Evolutionary conservation across 2,329 filamentous ascomycete species (phyloP), one percentile per base, ranked within the genome.

Genomic region (Apiospora hydei): DNA sequence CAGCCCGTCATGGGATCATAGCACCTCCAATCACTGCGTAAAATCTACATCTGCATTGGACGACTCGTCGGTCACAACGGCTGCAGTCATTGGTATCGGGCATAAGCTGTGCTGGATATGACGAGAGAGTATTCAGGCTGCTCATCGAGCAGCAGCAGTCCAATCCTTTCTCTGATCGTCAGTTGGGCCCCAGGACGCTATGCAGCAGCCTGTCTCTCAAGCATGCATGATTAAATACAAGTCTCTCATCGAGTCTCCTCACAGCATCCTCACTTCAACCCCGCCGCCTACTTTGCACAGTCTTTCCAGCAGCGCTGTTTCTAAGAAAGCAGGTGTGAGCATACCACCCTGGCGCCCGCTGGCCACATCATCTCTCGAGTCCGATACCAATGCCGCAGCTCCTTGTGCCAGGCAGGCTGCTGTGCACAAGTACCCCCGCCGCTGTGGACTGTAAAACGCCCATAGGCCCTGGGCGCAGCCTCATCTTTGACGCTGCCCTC

Each of bases 301-400:
- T 38, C 76, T 73, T 14, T 66, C 51, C 34, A 75, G 24, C 14
- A 77, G 57, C 61, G 73, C 76, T 1, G 57, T 46, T 11, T 76
- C 74, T 13, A 77, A 47, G 2, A 76, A 74, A 66, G 73, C 75
- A 21, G 75, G 76, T 2, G 75, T 77, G 14, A 77, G 70, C 30
- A 74, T 76, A 6, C 76, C 76, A 2, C 75, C 73, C 1, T 26
- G 30, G 30, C 21, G 18, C 8, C 67, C 51, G 18, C 69, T 24
- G 4, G 67, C 66, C 14, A 71, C 71, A 47, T 72, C 73, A 5
- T 77, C n/a, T 18, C 71, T 71, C 30, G 74, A 73, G 13, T 30
- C 47, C 47, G 75, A 77, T 21, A 78, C 67, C 24, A 78, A 71
- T 21, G 72, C 76, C 24, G 76, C 74, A 21, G 74, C 76, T 24